Evolutionary conservation across 2,329 filamentous ascomycete species (phyloP), one percentile per base, ranked within the genome.

Genomic region (Leptographium flavum): DNA sequence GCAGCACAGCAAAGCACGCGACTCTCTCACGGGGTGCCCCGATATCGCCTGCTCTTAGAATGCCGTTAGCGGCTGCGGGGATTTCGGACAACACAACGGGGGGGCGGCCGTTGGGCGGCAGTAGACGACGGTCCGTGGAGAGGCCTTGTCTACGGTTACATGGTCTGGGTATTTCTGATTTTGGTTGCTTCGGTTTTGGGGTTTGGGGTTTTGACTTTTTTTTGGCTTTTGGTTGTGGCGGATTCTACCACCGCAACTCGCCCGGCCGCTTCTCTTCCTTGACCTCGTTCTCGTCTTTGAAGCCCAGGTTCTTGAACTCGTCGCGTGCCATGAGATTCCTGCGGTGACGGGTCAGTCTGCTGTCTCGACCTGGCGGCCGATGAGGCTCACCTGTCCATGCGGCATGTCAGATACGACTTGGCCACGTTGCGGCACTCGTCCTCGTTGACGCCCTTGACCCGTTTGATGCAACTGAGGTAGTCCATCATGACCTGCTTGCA

Each of bases 291-390:
- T 53, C 41, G 27, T 76, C 71, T 6, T 69, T 66, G 55, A 94
- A 92, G 0, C 92, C 92, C 35, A 98, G 68, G 58, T 98, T 98
- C 63, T 84, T 87, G 63, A 96, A 92, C 48, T 94, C 85, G 58
- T 98, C 92, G 54, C 76, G 86, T 8, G 88, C 88, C 92, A 98
- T 98, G 28, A 98, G 68, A 58, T 96, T 95, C 54, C 87, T 87
- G 31, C 44, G 9, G 21, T 27, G 23, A 38, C 11, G 19, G 22
- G n/a, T n/a, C n/a, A n/a, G n/a, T n/a, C n/a, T n/a, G n/a, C n/a
- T n/a, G n/a, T n/a, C n/a, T n/a, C n/a, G n/a, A n/a, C n/a, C n/a
- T n/a, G n/a, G n/a, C n/a, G n/a, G n/a, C n/a, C n/a, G n/a, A n/a
- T n/a, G n/a, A n/a, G n/a, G 13, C 80, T 59, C 68, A 94, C 87